Evolutionary conservation across 2,329 filamentous ascomycete species (phyloP), one percentile per base, ranked within the genome.

Genomic region (Monosporascus cannonballus): DNA sequence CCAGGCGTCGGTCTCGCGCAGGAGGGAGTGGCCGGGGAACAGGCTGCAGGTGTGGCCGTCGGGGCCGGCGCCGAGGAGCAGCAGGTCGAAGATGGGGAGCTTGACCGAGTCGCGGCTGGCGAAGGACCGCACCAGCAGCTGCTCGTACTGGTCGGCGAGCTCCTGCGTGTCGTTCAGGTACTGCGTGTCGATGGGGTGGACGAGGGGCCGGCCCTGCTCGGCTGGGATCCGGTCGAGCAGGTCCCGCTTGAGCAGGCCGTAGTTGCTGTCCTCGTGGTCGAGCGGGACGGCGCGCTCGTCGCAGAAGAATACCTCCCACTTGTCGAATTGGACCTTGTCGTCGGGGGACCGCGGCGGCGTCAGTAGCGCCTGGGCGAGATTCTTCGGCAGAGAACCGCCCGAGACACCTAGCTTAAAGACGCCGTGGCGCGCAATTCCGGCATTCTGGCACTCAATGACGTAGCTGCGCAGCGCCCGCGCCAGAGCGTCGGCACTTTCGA

Each of bases 271-370:
- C 60, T 84, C 80, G 73, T 97, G 87, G 71, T 94, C 86, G 61
- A 96, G 85, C 22, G 94, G 89, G 50, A 97, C 94, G 62, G 90
- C 90, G 66, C 94, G 89, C 79, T 99, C 94, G 69, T 99, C 94
- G 67, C 93, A 93, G 72, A 96, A 97, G 80, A 97, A 99, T 67
- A 99, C 90, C 66, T 97, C 89, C 94, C 94, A 99, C 71, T 89
- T 90, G 68, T 80, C 77, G 73, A 95, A 96, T 64, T 87, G 78
- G 61, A 92, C 73, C 4, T 75, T 79, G 67, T 91, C 89, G 52
- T 85, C 69, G 42, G 73, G 67, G 9, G 72, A 75, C 22, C 71
- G 66, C 30, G 73, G 73, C 60, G 66, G 74, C 62, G 82, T 67
- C 25, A 97, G 83, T 11, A 97, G 83, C 9, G 91, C 91, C 69